Evolutionary conservation across 148 eudicot genomes (phyloP).

Genomic region (Agrostemma githago): DNA sequence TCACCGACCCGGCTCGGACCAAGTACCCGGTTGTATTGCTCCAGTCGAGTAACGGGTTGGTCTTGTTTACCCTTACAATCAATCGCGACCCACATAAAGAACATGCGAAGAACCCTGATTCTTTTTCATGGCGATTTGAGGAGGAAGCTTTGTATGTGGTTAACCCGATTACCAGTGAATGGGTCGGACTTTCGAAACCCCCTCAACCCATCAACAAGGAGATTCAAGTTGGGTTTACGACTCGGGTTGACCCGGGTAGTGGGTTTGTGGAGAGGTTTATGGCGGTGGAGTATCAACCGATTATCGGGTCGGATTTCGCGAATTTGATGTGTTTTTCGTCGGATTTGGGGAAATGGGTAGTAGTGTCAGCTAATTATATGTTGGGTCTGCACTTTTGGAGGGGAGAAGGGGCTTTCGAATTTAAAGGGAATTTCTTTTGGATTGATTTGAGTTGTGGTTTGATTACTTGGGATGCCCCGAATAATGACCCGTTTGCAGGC

Average conservation of each 20-base stretch:
- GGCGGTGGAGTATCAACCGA: constrained; percentile 4
- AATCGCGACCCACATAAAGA: constrained; percentile 3
- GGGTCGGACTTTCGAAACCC: background rate
- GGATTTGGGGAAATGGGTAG: constrained; percentile 12
- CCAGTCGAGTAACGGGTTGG: constrained; percentile 10
- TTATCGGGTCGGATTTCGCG: background rate
- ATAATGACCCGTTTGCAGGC: background rate
- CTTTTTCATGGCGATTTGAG: background rate
- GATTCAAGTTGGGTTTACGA: background rate
- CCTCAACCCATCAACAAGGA: background rate
- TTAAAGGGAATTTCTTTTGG: constrained; percentile 13
- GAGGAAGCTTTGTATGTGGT: background rate
- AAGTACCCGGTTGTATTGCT: background rate
- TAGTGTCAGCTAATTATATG: background rate
- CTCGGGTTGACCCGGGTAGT: background rate
- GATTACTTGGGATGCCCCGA: constrained; percentile 4
- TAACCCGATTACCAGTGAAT: constrained; percentile 8
- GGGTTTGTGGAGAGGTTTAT: background rate
- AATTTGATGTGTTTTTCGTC: constrained; percentile 8
- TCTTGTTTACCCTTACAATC: background rate
- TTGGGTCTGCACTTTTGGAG: background rate
- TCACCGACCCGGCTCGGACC: background rate
- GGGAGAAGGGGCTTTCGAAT: background rate
- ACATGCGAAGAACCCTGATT: background rate
- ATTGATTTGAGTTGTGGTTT: background rate